Base-by-base conservation (phyloP, 371 early-diverging fungal genomes). In the Mortierella sp. region DNA sequence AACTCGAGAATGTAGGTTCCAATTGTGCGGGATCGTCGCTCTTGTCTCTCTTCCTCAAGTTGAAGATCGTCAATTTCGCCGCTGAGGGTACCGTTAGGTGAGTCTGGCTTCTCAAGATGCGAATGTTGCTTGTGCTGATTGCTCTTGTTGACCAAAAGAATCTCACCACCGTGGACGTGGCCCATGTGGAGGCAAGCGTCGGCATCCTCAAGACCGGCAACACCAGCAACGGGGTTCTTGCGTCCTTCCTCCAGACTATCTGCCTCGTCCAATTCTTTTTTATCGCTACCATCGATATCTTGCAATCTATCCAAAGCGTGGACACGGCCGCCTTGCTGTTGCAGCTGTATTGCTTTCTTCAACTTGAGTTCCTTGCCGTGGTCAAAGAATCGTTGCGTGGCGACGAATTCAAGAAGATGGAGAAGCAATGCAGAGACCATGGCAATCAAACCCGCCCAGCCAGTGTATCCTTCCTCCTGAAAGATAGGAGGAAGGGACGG, bases 1-100 rank as follows among this genome's bases (percentile, higher is more conserved):
- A 92, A 70, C 78, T 97, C 98, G 22, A 97, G 87, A 38, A 96
- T 86, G 52, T 82, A 84, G 11, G 85, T 77, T n/a, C 69, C 63
- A 53, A 82, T 70, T 72, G 75, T 33, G 52, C 76, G 76, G 40
- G 68, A 43, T 38, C 69, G 69, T 16, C 40, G 45, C 33, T 68
- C 75, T 74, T 65, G 61, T 41, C 48, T 65, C 55, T 38, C 65
- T 15, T 65, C 41, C 22, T 52, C 47, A 10, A 62, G 41, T 11
- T 47, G 36, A 1, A 10, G 28, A 8, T 52, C 62, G 15, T 53
- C 59, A 5, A 21, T 36, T 0, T 65, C 52, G 13, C 40, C 50
- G 8, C 15, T 57, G 50, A 58, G 16, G 15, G 58, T 57, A 24
- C 55, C 38, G 22, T 63, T 45, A 45, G 33, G 28, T 1, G 64